Conservation (phyloP, 371 early-diverging fungal species). For the Mortierella sp. region DNA sequence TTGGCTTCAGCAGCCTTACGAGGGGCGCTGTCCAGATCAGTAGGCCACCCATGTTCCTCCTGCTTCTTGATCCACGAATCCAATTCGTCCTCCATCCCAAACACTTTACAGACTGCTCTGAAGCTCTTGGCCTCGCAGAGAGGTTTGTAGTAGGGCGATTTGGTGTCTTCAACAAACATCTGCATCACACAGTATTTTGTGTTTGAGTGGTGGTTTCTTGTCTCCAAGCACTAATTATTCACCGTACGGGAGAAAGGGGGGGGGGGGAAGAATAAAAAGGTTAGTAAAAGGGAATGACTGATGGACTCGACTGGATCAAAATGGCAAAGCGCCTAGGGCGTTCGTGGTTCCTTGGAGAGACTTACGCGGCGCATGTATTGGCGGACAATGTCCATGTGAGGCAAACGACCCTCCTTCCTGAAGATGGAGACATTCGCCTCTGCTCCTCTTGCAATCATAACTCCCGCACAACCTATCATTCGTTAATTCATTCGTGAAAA, state of each 20-base stretch:
- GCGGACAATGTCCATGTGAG: conserved; percentile 66
- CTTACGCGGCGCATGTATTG: conserved; percentile 77
- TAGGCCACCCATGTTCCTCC: conserved; percentile 34
- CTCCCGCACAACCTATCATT: conserved; percentile 68
- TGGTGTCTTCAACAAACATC: conserved; percentile 78
- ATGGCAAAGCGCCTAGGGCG: too few species aligned
- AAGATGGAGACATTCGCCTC: conserved; percentile 89
- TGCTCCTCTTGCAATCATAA: conserved; percentile 94
- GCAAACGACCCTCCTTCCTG: conserved; percentile 71
- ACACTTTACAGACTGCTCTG: conserved; percentile 59
- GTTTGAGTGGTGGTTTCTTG: conserved; percentile 79
- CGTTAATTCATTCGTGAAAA: neutral
- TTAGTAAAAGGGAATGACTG: neutral
- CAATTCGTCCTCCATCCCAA: conserved; percentile 44
- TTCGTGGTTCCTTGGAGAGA: neutral
- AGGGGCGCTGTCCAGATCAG: conserved; percentile 33
- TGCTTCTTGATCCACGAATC: conserved; percentile 43
- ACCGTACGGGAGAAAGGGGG: conserved; percentile 1
- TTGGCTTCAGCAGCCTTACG: neutral
- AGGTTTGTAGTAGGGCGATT: conserved; percentile 61
- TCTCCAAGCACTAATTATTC: conserved; percentile 63
- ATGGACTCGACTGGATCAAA: too few species aligned
- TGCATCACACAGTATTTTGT: conserved; percentile 92
- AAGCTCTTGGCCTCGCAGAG: conserved; percentile 68
- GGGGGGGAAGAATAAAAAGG: conserved; percentile 5